Percentiles rank a stretch among this genome's conserved stretches.
phyloP scores from a whole-genome alignment of 2,329 filamentous ascomycete species.

The Hypoxylon sp. region DNA sequence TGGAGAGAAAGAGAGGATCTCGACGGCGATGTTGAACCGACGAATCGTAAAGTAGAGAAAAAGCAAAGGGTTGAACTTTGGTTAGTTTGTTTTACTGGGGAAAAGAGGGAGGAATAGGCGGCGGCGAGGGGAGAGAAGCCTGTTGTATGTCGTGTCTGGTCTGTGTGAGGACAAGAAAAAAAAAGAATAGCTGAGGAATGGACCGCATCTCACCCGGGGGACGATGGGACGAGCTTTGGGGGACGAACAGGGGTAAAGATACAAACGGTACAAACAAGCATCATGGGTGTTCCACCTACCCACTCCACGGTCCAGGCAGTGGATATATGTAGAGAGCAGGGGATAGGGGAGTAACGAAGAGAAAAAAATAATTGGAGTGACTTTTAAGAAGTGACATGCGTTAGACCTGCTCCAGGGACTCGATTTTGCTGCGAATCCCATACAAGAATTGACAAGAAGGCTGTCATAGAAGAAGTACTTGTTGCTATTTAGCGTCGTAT shows the following conservation, averaged over 20 bases:
- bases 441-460: slow-evolving; percentile 28
- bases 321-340: slow-evolving; percentile 1
- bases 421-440: slow-evolving; percentile 32
- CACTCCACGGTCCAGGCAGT: slow-evolving; percentile 21
- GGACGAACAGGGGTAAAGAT: slow-evolving; percentile 22
- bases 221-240: slow-evolving; percentile 24
- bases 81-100: slow-evolving; percentile 11
- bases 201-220: slow-evolving; percentile 31
- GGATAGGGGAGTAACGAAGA: slow-evolving; percentile 9
- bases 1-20: slow-evolving; percentile 36
- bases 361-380: slow-evolving; percentile 29
- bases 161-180: slow-evolving; percentile 17
- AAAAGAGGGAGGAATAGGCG: slow-evolving; percentile 11
- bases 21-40: slow-evolving; percentile 34
- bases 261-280: slow-evolving; percentile 31
- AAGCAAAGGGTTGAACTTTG: slow-evolving; percentile 25
- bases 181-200: slow-evolving; percentile 31
- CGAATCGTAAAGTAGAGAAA: slow-evolving; percentile 32
- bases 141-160: slow-evolving; percentile 11
- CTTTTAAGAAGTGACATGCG: slow-evolving; percentile 34
- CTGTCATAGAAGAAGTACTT: slow-evolving; percentile 25
- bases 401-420: slow-evolving; percentile 20
- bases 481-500: slow-evolving; percentile 18
- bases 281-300: slow-evolving; percentile 7
- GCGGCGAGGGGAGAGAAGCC: slow-evolving; percentile 25